Base-by-base conservation (phyloP, 1,139 yeast genomes). In the Lodderomyces margitis region DNA sequence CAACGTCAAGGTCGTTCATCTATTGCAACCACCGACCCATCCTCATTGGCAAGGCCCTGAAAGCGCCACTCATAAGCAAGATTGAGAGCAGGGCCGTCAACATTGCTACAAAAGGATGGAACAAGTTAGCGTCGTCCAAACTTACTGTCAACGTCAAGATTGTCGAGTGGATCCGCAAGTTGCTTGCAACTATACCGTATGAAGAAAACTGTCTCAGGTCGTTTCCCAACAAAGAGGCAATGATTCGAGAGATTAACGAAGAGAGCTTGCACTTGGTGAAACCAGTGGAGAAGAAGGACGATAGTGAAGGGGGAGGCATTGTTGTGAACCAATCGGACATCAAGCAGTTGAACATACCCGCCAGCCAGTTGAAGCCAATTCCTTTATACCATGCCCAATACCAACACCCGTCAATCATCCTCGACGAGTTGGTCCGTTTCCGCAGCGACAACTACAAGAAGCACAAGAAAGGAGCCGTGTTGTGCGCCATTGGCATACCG, bases 401-500 rank as follows among this genome's bases (percentile, higher is more conserved):
- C 46, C 75, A 69, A 50, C 41, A 49, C 10, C 61, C 71, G 2
- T 42, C 54, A n/a, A 46, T 55, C 3, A 62, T 72, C n/a, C 50
- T 68, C 39, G 43, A 51, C 9, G 75, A 70, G 47, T 53, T 71
- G 48, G 42, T 57, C 36, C 47, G 42, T 24, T 66, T 69, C 43
- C 52, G 62, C 35, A 56, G 57, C 24, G 52, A 53, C 6, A 58
- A 65, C 21, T 54, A 59, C 41, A 38, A 61, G 3, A 54, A 55
- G 30, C 75, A 73, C 45, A 47, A 54, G 30, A 67, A 64, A 42
- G 62, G 64, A 48, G 66, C 73, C 20, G 47, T 61, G 4, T 36
- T 68, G 33, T 81, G 87, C 52, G 74, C 78, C 0, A 51, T 83
- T 23, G 82, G 83, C 2, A 64, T 92, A 2, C 98, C 98, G 1